Evolutionary conservation across 805 yeast species (phyloP), one percentile per base, ranked within the genome.

Genomic region (Wickerhamiella bombiphila): DNA sequence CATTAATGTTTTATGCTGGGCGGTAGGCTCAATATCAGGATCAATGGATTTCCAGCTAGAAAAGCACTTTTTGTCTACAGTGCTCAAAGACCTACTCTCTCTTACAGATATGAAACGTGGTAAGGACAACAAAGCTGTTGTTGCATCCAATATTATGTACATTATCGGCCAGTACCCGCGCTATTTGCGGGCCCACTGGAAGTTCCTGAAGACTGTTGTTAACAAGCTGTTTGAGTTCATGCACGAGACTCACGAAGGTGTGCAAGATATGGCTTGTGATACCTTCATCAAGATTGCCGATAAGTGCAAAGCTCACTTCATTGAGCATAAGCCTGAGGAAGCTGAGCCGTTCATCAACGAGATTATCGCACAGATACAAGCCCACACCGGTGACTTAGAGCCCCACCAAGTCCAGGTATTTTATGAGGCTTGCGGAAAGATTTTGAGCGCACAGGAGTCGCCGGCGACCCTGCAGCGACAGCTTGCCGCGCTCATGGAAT

Each of bases 191-290:
- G 97, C 97, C 6, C 98, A 91, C 58, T 91, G 98, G 98, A 85
- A 81, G 58, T 91, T 91, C 52, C 64, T 91, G 57, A 88, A 86
- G 59, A 91, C 97, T 0, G 99, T 91, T 32, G 88, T 91, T 43
- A 78, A 82, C 61, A 91, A 91, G 60, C 69, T 91, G 52, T 91
- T 91, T 59, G 98, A 91, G 59, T 91, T 91, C 55, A 91, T 91
- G 99, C 97, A 91, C 64, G 99, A 91, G 68, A 85, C 96, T n/a
- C 99, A 91, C 60, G 99, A 88, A 60, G 98, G 98, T 65, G 98
- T 91, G 44, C 98, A 91, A 64, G 98, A 91, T 60, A 91, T 91
- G 98, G 98, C 99, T 6, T 91, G 98, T 66, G 99, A 91, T 60
- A 91, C 99, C 1, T 91, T 91, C 56, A 88, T 88, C 56, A 91